Base-by-base conservation (phyloP, 1,284 basidiomycete species). In the Trichosporon inkin region DNA sequence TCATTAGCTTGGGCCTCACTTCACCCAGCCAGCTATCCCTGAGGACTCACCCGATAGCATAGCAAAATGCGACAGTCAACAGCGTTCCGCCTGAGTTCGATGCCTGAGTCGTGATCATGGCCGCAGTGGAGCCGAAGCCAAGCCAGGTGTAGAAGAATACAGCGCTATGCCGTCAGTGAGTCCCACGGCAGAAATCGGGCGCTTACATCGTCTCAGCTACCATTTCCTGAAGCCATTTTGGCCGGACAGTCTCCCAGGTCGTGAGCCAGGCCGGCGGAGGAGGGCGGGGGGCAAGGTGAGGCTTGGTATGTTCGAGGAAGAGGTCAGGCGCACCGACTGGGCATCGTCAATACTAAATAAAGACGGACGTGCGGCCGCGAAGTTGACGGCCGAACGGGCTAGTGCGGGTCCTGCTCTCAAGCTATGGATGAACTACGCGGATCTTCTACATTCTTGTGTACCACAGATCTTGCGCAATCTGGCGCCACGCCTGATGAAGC, bases 101-200 rank as follows among this genome's bases (percentile, higher is more conserved):
- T 2, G 53, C 53, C 2, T 36, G 7, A 6, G 58, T 34, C 11
- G 37, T 36, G 10, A 59, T 34, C 20, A 55, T 32, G 3, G 39
- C 20, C 13, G 58, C 44, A 3, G 59, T 58, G 10, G 62, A 59
- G 4, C 56, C 59, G 44, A 64, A 54, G 11, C 62, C 62, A 13
- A 20, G 54, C 59, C 59, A 64, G 34, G 59, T 61, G 38, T 58
- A 64, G 28, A 64, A 55, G 38, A 58, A 40, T 6, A 59, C 58
- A 22, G 53, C 62, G 16, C 58, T 59, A 20, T 10, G 5, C 19
- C 19, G 57, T 57, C 38, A 57, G 56, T 28, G 4, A 32, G 8
- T 57, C 10, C 24, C 22, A 20, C 28, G 13, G 13, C 34, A 19
- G 32, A 16, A 10, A 35, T 19, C n/a, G 7, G 28, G 19, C 28